Percentiles rank a stretch among this genome's conserved stretches.
phyloP scores from a whole-genome alignment of 2,329 filamentous ascomycete genomes.

The Hypoxylon sp. region DNA sequence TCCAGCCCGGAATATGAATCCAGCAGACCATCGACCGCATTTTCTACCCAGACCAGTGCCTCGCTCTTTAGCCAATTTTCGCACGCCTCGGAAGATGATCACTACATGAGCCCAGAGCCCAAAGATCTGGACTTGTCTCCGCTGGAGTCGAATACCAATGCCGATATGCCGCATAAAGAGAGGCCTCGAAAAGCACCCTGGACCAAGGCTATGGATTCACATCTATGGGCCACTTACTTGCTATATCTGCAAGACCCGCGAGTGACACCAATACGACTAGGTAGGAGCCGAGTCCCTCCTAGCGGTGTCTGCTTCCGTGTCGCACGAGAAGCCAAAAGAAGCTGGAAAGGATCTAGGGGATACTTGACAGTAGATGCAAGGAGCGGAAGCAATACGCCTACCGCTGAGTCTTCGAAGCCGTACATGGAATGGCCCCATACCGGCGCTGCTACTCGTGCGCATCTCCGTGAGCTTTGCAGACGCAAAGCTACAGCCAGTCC shows the following conservation, averaged over 20 bases:
- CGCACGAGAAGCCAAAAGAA: slow-evolving; percentile 70
- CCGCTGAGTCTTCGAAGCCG: slow-evolving; percentile 54
- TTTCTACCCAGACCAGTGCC: slow-evolving; percentile 66
- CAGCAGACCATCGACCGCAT: slow-evolving; percentile 66
- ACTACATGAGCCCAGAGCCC: slow-evolving; percentile 61
- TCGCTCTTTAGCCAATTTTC: slow-evolving; percentile 67
- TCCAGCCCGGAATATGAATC: slow-evolving; percentile 67
- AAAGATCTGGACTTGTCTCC: slow-evolving; percentile 48
- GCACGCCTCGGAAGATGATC: slow-evolving; percentile 63
- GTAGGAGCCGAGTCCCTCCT: slow-evolving; percentile 70
- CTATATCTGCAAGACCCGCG: slow-evolving; percentile 73
- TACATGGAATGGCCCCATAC: slow-evolving; percentile 72
- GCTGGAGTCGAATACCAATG: slow-evolving; percentile 18
- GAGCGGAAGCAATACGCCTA: slow-evolving; percentile 66
- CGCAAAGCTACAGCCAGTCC: slow-evolving; percentile 57
- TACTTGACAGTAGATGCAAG: slow-evolving; percentile 49
- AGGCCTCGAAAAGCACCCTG: slow-evolving; percentile 63
- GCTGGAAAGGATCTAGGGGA: slow-evolving; percentile 69
- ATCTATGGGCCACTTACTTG: slow-evolving; percentile 72
- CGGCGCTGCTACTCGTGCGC: slow-evolving; percentile 67
- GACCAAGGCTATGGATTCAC: slow-evolving; percentile 71
- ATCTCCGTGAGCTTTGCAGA: slow-evolving; percentile 70
- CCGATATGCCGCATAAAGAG: slow-evolving; percentile 23
- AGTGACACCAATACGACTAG: slow-evolving; percentile 71
- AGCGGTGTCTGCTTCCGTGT: slow-evolving; percentile 71